Percentiles rank a stretch among this genome's conserved stretches.
phyloP scores from a whole-genome alignment of 1,284 basidiomycete species.

The Pseudozyma hubeiensis region DNA sequence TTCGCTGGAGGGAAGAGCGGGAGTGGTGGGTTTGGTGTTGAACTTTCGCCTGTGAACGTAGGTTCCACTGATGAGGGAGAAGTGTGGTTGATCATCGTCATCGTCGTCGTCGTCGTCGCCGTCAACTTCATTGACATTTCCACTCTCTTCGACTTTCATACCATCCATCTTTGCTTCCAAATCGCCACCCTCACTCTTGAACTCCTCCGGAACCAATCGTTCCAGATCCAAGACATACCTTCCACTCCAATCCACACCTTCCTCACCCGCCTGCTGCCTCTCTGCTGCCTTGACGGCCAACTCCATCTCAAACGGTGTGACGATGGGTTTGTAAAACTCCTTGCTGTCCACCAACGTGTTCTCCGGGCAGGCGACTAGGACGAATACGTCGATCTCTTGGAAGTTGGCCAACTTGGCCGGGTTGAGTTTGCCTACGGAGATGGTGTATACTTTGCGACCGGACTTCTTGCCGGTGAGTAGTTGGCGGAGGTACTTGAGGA shows the following conservation, averaged over 20 bases:
- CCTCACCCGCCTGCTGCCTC: slow-evolving; percentile 34
- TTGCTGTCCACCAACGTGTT: slow-evolving; percentile 85
- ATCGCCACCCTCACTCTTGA: slow-evolving; percentile 12
- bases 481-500: slow-evolving; percentile 50
- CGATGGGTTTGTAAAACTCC: slow-evolving; percentile 90
- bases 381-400: slow-evolving; percentile 94
- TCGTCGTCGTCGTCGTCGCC: slow-evolving; percentile 38
- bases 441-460: slow-evolving; percentile 79
- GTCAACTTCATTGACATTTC: slow-evolving; percentile 12
- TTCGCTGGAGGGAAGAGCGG: slow-evolving; percentile 1
- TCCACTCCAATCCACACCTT: slow-evolving; percentile 76
- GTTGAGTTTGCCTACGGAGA: slow-evolving; percentile 94
- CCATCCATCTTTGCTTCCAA: neutral
- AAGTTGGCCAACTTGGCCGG: slow-evolving; percentile 97
- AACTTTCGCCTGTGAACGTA: slow-evolving; percentile 83
- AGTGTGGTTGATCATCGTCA: slow-evolving; percentile 74
- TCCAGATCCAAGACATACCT: slow-evolving; percentile 85
- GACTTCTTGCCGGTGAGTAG: slow-evolving; percentile 75
- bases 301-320: slow-evolving; percentile 93
- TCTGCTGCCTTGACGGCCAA: slow-evolving; percentile 75
- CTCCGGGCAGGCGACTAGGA: slow-evolving; percentile 93
- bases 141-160: slow-evolving; percentile 14
- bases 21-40: slow-evolving; percentile 55
- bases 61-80: slow-evolving; percentile 86
- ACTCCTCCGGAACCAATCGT: slow-evolving; percentile 65